Conservation (phyloP, 805 yeast genomes). For the Kodamaea nitidulidarum region DNA sequence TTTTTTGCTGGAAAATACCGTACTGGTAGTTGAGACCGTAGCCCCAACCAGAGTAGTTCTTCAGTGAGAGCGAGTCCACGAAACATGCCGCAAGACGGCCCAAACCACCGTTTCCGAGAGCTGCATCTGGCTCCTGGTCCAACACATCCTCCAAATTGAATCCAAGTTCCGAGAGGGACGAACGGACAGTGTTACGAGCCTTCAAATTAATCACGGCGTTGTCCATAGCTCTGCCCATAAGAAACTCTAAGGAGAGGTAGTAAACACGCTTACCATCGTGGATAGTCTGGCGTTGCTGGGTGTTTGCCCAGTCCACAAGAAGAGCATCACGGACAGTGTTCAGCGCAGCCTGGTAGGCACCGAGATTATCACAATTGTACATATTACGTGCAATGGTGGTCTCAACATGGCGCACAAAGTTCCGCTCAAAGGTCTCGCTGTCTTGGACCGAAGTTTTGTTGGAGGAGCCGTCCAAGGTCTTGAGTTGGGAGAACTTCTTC, state of each 20-base stretch:
- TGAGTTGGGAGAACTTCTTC: slow-evolving; percentile 60
- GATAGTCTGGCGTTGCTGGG: slow-evolving; percentile 84
- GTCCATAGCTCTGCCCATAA: slow-evolving; percentile 94
- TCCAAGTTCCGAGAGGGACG: slow-evolving; percentile 61
- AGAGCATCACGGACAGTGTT: slow-evolving; percentile 73
- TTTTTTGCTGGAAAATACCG: slow-evolving; percentile 88
- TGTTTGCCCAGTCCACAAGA: slow-evolving; percentile 84
- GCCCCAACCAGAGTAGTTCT: slow-evolving; percentile 94
- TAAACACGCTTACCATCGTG: slow-evolving; percentile 83
- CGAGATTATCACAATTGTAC: slow-evolving; percentile 87
- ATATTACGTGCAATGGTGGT: slow-evolving; percentile 86
- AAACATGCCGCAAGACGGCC: slow-evolving; percentile 95
- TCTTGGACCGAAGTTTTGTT: slow-evolving; percentile 37
- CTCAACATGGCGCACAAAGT: slow-evolving; percentile 82
- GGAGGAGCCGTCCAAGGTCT: slow-evolving; percentile 22
- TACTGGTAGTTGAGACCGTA: slow-evolving; percentile 90
- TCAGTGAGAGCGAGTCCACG: slow-evolving; percentile 81
- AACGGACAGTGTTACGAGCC: slow-evolving; percentile 53
- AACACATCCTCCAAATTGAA: slow-evolving; percentile 83
- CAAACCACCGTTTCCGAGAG: slow-evolving; percentile 90
- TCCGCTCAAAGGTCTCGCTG: slow-evolving; percentile 57
- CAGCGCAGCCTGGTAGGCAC: slow-evolving; percentile 90
- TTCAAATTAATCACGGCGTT: slow-evolving; percentile 84
- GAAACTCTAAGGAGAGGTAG: slow-evolving; percentile 80
- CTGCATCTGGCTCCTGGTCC: slow-evolving; percentile 89